Conservation (phyloP, 352 stramenopile genomes). For the Phytophthora vignae region DNA sequence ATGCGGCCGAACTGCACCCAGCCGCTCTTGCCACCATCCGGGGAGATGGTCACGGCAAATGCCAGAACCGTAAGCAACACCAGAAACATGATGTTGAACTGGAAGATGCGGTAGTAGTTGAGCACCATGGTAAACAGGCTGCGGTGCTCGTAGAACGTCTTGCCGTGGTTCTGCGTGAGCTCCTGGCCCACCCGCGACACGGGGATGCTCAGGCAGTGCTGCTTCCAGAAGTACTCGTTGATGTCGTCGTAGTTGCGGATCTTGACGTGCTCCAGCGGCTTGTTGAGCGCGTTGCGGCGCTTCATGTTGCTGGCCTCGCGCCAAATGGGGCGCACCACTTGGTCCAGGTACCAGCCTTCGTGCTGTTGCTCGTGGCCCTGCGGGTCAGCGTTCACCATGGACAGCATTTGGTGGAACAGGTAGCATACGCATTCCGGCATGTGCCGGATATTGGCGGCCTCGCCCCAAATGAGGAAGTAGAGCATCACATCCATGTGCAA, state of each 20-base stretch:
- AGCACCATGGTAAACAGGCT: constrained; percentile 74
- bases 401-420: constrained; percentile 93
- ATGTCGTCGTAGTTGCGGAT: constrained; percentile 87
- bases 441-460: constrained; percentile 96
- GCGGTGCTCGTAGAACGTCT: constrained; percentile 85
- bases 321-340: constrained; percentile 76
- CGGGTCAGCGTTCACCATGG: constrained; percentile 56
- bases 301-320: constrained; percentile 80
- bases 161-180: constrained; percentile 66
- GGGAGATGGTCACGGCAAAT: constrained; percentile 67
- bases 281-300: constrained; percentile 62
- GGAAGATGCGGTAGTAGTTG: constrained; percentile 87
- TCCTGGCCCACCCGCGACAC: constrained; percentile 56
- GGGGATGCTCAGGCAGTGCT: constrained; percentile 64
- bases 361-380: constrained; percentile 47
- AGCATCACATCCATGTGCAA: constrained; percentile 95
- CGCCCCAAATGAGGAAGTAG: constrained; percentile 97
- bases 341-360: constrained; percentile 66
- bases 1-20: constrained; percentile 65
- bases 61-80: constrained; percentile 57
- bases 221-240: constrained; percentile 87
- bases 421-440: constrained; percentile 98
- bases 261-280: constrained; percentile 76
- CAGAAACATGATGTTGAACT: constrained; percentile 85
- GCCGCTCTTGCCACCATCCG: constrained; percentile 59